Base-by-base conservation (phyloP, 495 filamentous ascomycete species). In the Podospora appendiculata region DNA sequence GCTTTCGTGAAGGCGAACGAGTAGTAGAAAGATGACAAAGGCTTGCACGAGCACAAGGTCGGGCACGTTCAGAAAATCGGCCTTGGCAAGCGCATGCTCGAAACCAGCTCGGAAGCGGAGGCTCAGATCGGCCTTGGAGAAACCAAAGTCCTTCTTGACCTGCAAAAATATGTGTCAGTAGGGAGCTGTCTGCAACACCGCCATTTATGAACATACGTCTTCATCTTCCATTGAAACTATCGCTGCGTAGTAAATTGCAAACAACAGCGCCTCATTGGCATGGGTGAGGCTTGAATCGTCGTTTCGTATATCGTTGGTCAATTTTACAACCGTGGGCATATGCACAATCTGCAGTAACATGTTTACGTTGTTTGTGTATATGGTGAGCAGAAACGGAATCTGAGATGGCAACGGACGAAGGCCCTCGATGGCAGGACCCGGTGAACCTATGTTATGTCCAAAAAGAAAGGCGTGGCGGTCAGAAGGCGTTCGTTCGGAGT, bases 201-300 rank as follows among this genome's bases (percentile, higher is more conserved):
- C 25, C 25, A 25, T 25, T 25, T 25, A 10, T 25, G 48, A 36
- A 56, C 70, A 56, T 48, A 70, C 70, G 63, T 82, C 77, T 6
- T 79, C 73, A 8, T 79, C 73, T 17, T 80, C 79, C 75, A 82
- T 75, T 0, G 79, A 83, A 1, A 68, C 72, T 10, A 83, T 60
- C 2, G 82, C 72, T 0, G 79, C 73, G 58, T 82, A 84, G 58
- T 81, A 84, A 6, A 84, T 79, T 0, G 79, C 68, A 59, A 83
- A 82, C 61, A 83, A 65, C 42, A 85, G 59, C 11, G 81, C 79
- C 54, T 85, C 76, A 45, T 80, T 72, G 25, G 69, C 60, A 6
- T 72, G 68, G 0, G 70, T 66, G 0, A 75, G 56, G 16, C 51
- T 45, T 18, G 68, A 58, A 58, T 17, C 33, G 25, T 68, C 60